Conservation (phyloP, 208 protist species). For the Trypanosoma theileri region DNA sequence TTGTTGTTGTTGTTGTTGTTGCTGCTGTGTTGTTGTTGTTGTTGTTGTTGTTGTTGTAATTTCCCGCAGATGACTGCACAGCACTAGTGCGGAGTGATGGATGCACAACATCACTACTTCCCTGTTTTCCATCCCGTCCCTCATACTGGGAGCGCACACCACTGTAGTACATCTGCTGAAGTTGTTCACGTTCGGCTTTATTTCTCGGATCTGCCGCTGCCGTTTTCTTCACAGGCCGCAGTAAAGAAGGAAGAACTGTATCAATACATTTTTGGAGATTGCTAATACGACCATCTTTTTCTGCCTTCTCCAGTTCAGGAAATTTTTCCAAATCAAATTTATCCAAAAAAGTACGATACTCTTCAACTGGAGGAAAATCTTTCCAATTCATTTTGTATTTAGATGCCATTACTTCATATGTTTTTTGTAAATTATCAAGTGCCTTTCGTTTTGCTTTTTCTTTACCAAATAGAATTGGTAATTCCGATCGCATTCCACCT, state of each 20-base stretch:
- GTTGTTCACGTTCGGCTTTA: slow-evolving; percentile 37
- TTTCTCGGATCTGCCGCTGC: slow-evolving; percentile 30
- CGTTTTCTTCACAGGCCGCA: slow-evolving; percentile 46
- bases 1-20: too few relatives aligned
- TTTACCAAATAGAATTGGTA: slow-evolving; percentile 81
- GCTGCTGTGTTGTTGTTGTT: too few relatives aligned
- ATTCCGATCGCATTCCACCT: slow-evolving; percentile 57
- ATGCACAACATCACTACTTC: slow-evolving; percentile 27
- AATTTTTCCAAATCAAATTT: slow-evolving; percentile 72
- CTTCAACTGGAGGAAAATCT: slow-evolving; percentile 52
- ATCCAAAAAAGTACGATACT: slow-evolving; percentile 50
- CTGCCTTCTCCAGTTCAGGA: slow-evolving; percentile 55
- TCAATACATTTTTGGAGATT: slow-evolving; percentile 53
- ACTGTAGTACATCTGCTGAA: slow-evolving; percentile 57
- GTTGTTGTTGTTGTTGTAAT: too few relatives aligned
- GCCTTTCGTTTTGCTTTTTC: slow-evolving; percentile 62
- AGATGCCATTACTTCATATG: slow-evolving; percentile 56
- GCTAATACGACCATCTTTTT: slow-evolving; percentile 59
- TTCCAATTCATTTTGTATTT: slow-evolving; percentile 60
- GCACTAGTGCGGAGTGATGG: slow-evolving; percentile 9
- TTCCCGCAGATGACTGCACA: neutral
- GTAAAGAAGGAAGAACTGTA: slow-evolving; percentile 52
- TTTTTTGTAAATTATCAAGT: slow-evolving; percentile 45
- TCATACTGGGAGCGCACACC: slow-evolving; percentile 34
- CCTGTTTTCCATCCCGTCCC: slow-evolving; percentile 25